Evolutionary conservation across 352 stramenopile species (phyloP), one percentile per base, ranked within the genome.

Genomic region (Globisporangium apiculatum): DNA sequence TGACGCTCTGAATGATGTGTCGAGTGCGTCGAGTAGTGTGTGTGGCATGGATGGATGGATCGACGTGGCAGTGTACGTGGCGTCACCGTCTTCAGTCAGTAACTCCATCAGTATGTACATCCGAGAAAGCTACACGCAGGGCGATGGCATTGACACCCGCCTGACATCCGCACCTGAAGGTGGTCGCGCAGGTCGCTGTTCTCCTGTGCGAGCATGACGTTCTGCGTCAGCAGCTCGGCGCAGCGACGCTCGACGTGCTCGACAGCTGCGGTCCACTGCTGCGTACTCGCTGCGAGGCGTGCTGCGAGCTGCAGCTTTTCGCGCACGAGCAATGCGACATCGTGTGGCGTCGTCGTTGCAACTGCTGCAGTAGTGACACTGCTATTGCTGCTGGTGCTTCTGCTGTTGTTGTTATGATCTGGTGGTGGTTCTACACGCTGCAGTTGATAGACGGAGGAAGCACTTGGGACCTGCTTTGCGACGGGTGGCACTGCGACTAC

Each of bases 141-240:
- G 24, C 24, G 24, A 31, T 31, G 24, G 24, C 24, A 31, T 31
- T 31, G 24, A 31, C 24, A 31, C 24, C 2, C 2, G 24, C 2
- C 2, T 31, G 1, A 31, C 24, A 31, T 31, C 7, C 38, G 38
- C 11, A 42, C 38, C 11, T 11, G 38, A 9, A 89, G 48, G 11
- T 74, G 68, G 1, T 66, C 61, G 10, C 64, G 75, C 14, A 88
- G 64, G 36, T 74, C 67, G 15, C 72, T 57, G 38, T 88, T 86
- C 48, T 88, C 78, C 58, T 91, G 77, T 0, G 46, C 68, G 7
- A 91, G 64, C 78, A 91, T 90, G 37, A 83, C 76, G 43, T 86
- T 88, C 48, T 87, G 85, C 6, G 79, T 89, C 31, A 85, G 57
- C 43, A 90, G 59, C 46, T 83, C 72, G 6, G 76, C 77, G 38